Conservation (phyloP, 2,329 filamentous ascomycete genomes). For the Fusarium veterinarium region DNA sequence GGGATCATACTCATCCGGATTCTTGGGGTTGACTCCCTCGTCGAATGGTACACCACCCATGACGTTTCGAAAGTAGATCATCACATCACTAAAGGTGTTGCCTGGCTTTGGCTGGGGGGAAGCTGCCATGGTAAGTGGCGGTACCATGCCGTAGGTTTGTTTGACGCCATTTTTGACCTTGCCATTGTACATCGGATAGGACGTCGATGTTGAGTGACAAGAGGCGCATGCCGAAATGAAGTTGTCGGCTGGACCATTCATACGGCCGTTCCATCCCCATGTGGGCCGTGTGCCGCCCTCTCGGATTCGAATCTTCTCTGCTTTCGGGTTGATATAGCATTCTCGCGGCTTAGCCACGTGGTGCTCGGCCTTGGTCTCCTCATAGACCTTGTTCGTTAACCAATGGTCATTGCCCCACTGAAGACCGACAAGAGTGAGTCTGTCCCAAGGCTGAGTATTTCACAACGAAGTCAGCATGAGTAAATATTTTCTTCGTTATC, state of each 20-base stretch:
- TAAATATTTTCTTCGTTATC: rapidly evolving
- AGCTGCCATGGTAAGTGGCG: not conserved
- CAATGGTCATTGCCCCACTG: not conserved
- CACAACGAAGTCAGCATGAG: not conserved
- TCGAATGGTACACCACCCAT: not conserved
- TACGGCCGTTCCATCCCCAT: not conserved
- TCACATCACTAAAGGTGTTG: not conserved
- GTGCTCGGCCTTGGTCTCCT: not conserved
- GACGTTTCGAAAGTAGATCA: not conserved
- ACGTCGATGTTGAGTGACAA: not conserved
- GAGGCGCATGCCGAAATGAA: conserved; percentile 3
- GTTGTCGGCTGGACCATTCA: not conserved
- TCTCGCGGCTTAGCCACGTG: not conserved
- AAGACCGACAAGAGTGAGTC: not conserved
- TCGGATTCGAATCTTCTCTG: not conserved
- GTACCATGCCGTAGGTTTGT: not conserved
- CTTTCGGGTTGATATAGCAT: not conserved
- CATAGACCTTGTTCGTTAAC: not conserved
- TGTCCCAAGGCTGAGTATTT: not conserved
- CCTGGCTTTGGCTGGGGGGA: not conserved
- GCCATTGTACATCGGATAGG: not conserved
- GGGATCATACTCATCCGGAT: not conserved
- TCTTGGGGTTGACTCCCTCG: not conserved
- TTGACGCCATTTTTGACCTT: not conserved
- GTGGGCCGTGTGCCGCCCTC: not conserved